Conservation (phyloP, 129 eudicot species). For the Arctium lappa region DNA sequence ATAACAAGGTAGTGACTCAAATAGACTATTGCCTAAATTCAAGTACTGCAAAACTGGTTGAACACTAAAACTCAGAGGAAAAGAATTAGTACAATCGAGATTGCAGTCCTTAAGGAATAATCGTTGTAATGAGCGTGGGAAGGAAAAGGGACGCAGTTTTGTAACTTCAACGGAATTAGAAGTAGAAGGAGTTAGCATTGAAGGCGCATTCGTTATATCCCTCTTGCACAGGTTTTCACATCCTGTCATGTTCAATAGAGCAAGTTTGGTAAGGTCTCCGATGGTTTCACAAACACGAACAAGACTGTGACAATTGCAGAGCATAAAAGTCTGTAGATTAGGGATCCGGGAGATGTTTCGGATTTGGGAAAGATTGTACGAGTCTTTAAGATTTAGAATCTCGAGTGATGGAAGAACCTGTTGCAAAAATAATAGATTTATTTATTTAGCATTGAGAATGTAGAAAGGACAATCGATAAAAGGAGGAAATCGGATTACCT, state of each 20-base stretch:
- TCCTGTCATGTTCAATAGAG: constrained; percentile 9
- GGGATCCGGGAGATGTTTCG: constrained; percentile 11
- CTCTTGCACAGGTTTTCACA: constrained; percentile 6
- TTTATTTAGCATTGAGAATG: background rate
- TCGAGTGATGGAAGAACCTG: constrained; percentile 26
- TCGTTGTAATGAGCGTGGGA: background rate
- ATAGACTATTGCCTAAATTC: background rate
- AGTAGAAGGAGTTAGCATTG: background rate
- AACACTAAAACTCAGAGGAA: background rate
- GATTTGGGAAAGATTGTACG: background rate
- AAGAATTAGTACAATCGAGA: background rate
- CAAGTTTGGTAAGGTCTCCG: constrained; percentile 5
- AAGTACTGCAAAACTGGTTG: constrained; percentile 6
- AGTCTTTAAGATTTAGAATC: constrained; percentile 32
- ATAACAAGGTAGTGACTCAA: background rate
- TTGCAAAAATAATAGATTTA: background rate
- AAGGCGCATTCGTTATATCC: background rate
- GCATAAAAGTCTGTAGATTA: constrained; percentile 19
- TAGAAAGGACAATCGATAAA: background rate
- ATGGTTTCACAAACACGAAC: constrained; percentile 27
- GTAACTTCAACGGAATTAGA: background rate
- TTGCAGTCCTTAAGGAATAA: background rate
- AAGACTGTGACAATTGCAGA: constrained; percentile 13
- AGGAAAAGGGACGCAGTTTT: background rate
- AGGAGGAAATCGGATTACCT: background rate